Evolutionary conservation across 768 basidiomycete genomes (phyloP).

Genomic region (Auricularia cornea): DNA sequence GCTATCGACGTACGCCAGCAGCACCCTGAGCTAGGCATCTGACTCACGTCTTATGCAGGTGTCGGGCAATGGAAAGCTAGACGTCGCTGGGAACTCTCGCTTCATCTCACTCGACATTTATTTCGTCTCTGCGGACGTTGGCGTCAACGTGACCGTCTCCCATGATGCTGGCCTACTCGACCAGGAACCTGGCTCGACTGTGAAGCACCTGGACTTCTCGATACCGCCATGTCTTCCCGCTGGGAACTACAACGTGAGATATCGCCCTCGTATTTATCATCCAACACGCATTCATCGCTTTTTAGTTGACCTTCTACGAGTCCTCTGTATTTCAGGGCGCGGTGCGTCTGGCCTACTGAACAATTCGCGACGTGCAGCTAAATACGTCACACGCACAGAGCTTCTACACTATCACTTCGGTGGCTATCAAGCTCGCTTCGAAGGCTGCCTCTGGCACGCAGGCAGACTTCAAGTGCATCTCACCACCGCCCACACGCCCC

Average conservation of each 20-base stretch:
- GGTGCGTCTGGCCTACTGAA: not conserved
- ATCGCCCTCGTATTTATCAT: not conserved
- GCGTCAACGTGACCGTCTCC: constrained; percentile 2
- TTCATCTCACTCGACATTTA: constrained; percentile 2
- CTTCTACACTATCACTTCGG: not conserved
- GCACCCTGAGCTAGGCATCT: not conserved
- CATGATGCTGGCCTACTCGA: constrained; percentile 1
- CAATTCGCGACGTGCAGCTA: not conserved
- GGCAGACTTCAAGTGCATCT: not conserved
- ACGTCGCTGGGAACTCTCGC: not conserved
- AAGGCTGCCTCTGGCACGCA: not conserved
- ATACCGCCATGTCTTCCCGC: constrained; percentile 16
- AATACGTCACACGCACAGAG: not conserved
- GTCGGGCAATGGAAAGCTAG: constrained; percentile 1
- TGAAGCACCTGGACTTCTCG: constrained; percentile 10
- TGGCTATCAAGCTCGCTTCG: not conserved
- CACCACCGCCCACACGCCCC: not conserved
- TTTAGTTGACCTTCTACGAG: constrained; percentile 6
- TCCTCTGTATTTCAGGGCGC: constrained; percentile 1
- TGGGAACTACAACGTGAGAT: constrained; percentile 2
- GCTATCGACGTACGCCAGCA: not conserved
- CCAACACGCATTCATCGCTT: not conserved
- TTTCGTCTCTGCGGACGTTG: not conserved
- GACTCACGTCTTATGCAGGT: not conserved
- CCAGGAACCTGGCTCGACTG: constrained; percentile 3